Percentiles rank a stretch among this genome's conserved stretches.
phyloP scores from a whole-genome alignment of 495 filamentous ascomycete species.

The Xylaria intraflava region DNA sequence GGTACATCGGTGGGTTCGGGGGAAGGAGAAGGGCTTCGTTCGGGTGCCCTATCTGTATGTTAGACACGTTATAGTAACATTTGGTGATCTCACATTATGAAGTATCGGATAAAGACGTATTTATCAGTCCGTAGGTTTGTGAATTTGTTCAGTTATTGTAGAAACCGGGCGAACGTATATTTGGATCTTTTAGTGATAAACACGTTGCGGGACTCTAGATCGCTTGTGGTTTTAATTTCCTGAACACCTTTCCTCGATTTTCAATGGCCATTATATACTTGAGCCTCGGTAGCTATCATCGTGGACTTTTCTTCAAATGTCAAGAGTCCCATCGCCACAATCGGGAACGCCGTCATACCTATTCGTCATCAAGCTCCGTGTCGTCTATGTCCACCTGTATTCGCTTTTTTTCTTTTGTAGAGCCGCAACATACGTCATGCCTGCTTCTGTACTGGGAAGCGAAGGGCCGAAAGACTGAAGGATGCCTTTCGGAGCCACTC shows the following conservation, averaged over 20 bases:
- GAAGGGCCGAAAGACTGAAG: not conserved
- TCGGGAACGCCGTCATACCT: not conserved
- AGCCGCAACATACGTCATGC: slow-evolving; percentile 5
- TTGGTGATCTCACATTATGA: slow-evolving; percentile 3
- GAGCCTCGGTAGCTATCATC: not conserved
- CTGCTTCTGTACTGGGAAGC: not conserved
- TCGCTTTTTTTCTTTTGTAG: not conserved
- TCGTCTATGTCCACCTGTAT: not conserved
- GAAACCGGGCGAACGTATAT: too few species aligned
- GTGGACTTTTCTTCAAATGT: not conserved
- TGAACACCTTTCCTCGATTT: not conserved
- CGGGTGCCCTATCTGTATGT: not conserved
- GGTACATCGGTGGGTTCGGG: not conserved
- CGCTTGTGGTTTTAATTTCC: not conserved
- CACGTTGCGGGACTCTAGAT: not conserved
- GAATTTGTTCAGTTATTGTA: too few species aligned
- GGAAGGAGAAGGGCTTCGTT: not conserved
- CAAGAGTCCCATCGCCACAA: not conserved
- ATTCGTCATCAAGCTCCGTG: not conserved
- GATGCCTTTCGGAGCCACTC: not conserved
- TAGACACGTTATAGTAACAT: not conserved
- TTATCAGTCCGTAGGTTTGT: too few species aligned
- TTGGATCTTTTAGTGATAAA: not conserved
- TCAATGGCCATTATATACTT: not conserved
- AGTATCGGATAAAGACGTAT: too few species aligned